A percentile compares a stretch with the other conserved stretches of the same genome.
Conservation (phyloP, 2,329 filamentous ascomycete species). For the Diaporthe velutina region DNA sequence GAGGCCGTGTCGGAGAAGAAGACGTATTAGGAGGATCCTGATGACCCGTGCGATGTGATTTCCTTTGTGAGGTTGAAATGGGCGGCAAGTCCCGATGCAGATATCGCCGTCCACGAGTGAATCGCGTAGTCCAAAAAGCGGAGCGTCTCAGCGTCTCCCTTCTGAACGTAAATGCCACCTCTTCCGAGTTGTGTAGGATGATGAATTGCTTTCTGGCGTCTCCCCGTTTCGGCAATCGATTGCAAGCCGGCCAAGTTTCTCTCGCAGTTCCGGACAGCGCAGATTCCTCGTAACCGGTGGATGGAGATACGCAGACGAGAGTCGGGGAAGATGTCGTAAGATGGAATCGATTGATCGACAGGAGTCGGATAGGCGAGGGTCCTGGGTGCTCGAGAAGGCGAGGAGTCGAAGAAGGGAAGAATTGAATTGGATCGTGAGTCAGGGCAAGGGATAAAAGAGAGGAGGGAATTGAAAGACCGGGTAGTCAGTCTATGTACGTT, state of each 20-base stretch:
- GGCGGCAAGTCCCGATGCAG: conserved; percentile 12
- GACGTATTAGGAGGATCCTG: conserved; percentile 6
- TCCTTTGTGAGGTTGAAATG: not conserved
- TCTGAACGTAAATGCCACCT: conserved; percentile 9
- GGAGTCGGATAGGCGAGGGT: conserved; percentile 22
- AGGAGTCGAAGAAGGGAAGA: conserved; percentile 8
- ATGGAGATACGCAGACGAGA: conserved; percentile 10
- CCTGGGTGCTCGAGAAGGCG: conserved; percentile 15
- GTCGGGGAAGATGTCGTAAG: conserved; percentile 18
- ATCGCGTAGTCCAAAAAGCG: conserved; percentile 13
- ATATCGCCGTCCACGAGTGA: conserved; percentile 12
- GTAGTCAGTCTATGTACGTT: conserved; percentile 4
- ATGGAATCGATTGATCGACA: conserved; percentile 19
- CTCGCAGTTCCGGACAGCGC: conserved; percentile 38
- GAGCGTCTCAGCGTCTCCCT: conserved; percentile 12
- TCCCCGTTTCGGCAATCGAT: conserved; percentile 18
- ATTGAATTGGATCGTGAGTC: conserved; percentile 26
- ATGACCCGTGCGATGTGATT: conserved; percentile 3
- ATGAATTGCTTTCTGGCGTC: not conserved
- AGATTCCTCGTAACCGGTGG: conserved; percentile 22
- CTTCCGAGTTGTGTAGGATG: conserved; percentile 1
- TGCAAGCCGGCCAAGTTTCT: conserved; percentile 10
- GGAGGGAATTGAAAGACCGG: conserved; percentile 39
- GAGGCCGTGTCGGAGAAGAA: conserved; percentile 1
- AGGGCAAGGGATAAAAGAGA: conserved; percentile 38